A percentile compares a stretch with the other conserved stretches of the same genome.
Conservation (phyloP, 805 yeast species). For the Ogataea allantospora region DNA sequence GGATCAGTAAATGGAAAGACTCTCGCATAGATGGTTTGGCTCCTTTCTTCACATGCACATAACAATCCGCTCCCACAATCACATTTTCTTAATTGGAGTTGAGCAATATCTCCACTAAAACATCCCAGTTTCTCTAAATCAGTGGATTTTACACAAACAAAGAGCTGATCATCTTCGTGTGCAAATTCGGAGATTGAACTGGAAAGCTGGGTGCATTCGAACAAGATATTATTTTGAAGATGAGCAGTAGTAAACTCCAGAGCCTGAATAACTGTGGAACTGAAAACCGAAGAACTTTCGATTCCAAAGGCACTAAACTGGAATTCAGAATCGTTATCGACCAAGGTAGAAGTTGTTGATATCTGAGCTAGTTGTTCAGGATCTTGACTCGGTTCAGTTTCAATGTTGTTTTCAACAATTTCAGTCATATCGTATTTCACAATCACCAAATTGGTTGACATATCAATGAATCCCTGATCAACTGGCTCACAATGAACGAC, state of each 20-base stretch:
- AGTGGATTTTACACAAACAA: constrained; percentile 45
- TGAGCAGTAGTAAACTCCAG: constrained; percentile 11
- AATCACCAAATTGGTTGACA: constrained; percentile 52
- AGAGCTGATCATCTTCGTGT: constrained; percentile 45
- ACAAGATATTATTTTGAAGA: constrained; percentile 12
- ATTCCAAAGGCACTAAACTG: constrained; percentile 18
- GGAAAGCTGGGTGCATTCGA: constrained; percentile 19
- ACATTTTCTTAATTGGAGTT: constrained; percentile 24
- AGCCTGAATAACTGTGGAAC: constrained; percentile 7
- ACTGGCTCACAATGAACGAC: constrained; percentile 70
- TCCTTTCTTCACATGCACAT: constrained; percentile 18
- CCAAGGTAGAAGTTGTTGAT: constrained; percentile 12
- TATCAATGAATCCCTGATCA: constrained; percentile 57
- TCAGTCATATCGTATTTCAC: constrained; percentile 34
- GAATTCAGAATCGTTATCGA: constrained; percentile 13
- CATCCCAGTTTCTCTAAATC: constrained; percentile 58
- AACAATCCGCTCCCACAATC: constrained; percentile 18
- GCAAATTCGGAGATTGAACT: constrained; percentile 19
- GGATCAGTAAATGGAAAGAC: constrained; percentile 68
- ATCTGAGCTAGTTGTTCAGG: constrained; percentile 6
- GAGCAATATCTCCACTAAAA: constrained; percentile 67
- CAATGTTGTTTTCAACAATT: constrained; percentile 2
- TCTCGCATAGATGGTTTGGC: constrained; percentile 33
- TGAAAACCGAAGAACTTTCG: constrained; percentile 15
- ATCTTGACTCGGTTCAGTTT: constrained; percentile 12